These are phyloP conservation scores for Aspergillus wentii DNA, from an alignment of 495 filamentous ascomycete genomes.

Conservation along the genomic window DNA sequence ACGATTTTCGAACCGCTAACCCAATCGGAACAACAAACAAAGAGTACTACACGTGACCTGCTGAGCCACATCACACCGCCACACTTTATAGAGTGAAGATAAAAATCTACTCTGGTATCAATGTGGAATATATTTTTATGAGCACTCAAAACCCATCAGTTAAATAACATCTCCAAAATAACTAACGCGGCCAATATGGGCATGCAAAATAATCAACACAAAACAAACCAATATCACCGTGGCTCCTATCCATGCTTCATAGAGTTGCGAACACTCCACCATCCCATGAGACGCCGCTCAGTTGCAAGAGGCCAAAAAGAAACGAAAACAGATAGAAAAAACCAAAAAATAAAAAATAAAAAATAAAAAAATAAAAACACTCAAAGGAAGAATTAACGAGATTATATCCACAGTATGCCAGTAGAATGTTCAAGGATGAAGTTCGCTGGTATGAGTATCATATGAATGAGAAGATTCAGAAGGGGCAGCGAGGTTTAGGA, in stretches of 20 bases:
- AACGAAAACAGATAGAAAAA: constrained; percentile 9
- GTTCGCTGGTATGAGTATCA: constrained; percentile 8
- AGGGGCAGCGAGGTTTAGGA: constrained; percentile 14
- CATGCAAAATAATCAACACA: no score
- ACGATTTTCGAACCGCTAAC: no score
- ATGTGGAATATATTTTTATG: no score
- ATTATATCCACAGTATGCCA: not conserved
- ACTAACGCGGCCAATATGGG: no score
- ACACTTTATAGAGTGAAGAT: constrained; percentile 1
- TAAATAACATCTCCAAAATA: no score
- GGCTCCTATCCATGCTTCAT: constrained; percentile 16
- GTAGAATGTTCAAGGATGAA: constrained; percentile 7
- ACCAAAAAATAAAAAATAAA: constrained; percentile 3
- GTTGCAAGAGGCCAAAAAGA: constrained; percentile 16
- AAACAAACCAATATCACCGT: constrained; percentile 13
- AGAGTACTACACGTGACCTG: no score
- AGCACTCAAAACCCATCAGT: no score
- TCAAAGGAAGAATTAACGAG: constrained; percentile 1
- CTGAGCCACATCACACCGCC: no score
- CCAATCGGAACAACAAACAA: no score
- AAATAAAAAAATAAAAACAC: constrained; percentile 6
- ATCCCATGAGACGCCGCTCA: constrained; percentile 20
- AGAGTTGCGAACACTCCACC: constrained; percentile 9
- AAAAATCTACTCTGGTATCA: no score
- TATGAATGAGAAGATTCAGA: constrained; percentile 15